Evolutionary conservation across 495 filamentous ascomycete genomes (phyloP), one percentile per base, ranked within the genome.

Genomic region (Cetradonia linearis): DNA sequence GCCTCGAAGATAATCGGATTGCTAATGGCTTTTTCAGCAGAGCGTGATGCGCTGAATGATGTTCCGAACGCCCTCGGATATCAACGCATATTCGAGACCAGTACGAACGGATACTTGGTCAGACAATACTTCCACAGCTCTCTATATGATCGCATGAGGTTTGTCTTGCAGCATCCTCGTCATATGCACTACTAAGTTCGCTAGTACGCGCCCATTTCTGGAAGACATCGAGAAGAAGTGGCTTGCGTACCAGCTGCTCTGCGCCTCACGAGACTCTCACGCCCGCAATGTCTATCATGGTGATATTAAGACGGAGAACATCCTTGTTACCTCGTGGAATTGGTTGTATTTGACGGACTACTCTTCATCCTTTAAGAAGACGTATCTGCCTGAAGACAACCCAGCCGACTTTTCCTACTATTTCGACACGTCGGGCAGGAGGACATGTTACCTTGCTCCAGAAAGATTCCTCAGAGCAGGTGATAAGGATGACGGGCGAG

Each of bases 151-250:
- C 86, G 93, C 33, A 85, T 97, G 72, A 88, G 85, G 83, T 86
- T 72, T 44, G 66, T 48, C 16, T 4, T 13, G 27, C 36, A 25
- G n/a, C 13, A 9, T n/a, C n/a, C 25, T 9, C 11, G 23, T 46
- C 34, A 23, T 40, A 33, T 48, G 28, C 37, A 38, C 18, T 36
- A 3, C 28, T 47, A 44, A 63, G 1, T 23, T 54, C 64, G 20
- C 63, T 53, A 62, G 91, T 68, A 97, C 92, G 11, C 83, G 94
- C n/a, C 94, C 94, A 7, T 97, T 97, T 68, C 78, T 96, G 16
- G 94, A 97, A 71, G 86, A 93, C 64, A 91, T 97, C 67, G 94
- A 99, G 71, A 99, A 96, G 79, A 95, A 91, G 73, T 99, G 94
- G 93, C 81, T 99, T 47, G 87, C 94, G 1, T 99, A 95, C 66